Percentiles rank a stretch among this genome's conserved stretches.
These are phyloP conservation scores for Croton laevigatus DNA, from an alignment of 441 rosid genomes.

Conservation along the genomic window DNA sequence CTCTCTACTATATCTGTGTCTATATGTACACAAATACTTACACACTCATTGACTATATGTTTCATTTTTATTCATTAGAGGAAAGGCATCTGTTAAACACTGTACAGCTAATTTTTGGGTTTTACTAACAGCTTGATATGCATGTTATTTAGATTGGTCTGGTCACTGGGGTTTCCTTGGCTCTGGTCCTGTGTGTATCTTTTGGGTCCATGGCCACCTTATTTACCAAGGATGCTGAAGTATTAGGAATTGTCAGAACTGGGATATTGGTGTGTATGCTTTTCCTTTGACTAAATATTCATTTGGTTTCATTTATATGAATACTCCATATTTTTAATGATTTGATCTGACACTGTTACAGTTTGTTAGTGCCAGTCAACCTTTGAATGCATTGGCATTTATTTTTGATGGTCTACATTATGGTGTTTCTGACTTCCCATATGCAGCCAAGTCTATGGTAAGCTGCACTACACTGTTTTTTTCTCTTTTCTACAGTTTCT, in stretches of 20 bases:
- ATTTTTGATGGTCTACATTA: slow-evolving; percentile 93
- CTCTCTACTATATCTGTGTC: background rate
- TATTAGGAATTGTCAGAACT: slow-evolving; percentile 67
- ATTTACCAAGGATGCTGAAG: slow-evolving; percentile 79
- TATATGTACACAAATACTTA: background rate
- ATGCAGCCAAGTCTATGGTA: slow-evolving; percentile 92
- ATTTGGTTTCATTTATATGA: background rate
- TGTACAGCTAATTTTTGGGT: background rate
- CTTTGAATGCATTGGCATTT: slow-evolving; percentile 85
- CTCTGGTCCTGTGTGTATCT: slow-evolving; percentile 64
- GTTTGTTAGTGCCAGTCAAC: slow-evolving; percentile 94
- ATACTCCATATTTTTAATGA: background rate
- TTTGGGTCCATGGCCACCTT: slow-evolving; percentile 67
- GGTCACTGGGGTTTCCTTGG: slow-evolving; percentile 61
- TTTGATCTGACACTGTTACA: slow-evolving; percentile 28
- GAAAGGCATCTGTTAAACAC: background rate
- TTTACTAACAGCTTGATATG: slow-evolving; percentile 16
- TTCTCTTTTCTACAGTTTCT: background rate
- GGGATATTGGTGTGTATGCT: slow-evolving; percentile 65
- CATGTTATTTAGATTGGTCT: slow-evolving; percentile 67
- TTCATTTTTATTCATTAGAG: background rate
- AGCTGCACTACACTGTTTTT: slow-evolving; percentile 14
- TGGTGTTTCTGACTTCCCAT: slow-evolving; percentile 92
- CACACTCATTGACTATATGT: background rate
- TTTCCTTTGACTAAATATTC: slow-evolving; percentile 3